phyloP scores from a whole-genome alignment of 176 grass and related monocot species.

The Canna indica region DNA sequence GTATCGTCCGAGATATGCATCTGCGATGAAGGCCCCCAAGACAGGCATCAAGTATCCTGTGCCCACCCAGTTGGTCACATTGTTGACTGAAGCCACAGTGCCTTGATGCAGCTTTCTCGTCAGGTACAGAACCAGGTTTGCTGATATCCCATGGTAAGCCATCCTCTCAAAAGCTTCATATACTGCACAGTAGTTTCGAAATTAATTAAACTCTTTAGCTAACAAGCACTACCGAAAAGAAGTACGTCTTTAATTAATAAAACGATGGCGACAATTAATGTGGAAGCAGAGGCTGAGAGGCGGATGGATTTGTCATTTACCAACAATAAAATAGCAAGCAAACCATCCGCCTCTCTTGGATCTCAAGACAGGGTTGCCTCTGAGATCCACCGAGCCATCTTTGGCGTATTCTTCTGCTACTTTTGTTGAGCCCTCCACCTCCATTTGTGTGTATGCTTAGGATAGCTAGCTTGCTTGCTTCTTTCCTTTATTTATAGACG shows the following conservation, averaged over 20 bases:
- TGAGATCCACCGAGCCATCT: slow-evolving; percentile 14
- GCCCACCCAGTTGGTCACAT: slow-evolving; percentile 7
- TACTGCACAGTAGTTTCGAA: background rate
- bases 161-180: slow-evolving; percentile 5
- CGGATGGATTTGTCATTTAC: background rate
- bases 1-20: slow-evolving; percentile 4
- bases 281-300: background rate
- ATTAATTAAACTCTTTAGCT: background rate
- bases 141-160: background rate
- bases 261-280: background rate
- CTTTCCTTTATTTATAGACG: too few relatives aligned
- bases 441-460: background rate
- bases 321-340: slow-evolving; percentile 7
- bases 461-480: too few relatives aligned
- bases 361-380: slow-evolving; percentile 3
- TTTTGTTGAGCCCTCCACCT: background rate
- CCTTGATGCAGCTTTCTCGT: slow-evolving; percentile 1
- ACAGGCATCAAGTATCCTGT: background rate
- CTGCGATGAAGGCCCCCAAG: background rate
- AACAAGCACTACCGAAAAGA: too few relatives aligned
- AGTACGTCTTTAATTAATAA: too few relatives aligned
- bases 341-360: slow-evolving; percentile 4
- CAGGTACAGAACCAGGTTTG: background rate
- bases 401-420: background rate
- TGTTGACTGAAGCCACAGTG: background rate